Base-by-base conservation (phyloP, 805 yeast species). In the Candida silvicultrix region DNA sequence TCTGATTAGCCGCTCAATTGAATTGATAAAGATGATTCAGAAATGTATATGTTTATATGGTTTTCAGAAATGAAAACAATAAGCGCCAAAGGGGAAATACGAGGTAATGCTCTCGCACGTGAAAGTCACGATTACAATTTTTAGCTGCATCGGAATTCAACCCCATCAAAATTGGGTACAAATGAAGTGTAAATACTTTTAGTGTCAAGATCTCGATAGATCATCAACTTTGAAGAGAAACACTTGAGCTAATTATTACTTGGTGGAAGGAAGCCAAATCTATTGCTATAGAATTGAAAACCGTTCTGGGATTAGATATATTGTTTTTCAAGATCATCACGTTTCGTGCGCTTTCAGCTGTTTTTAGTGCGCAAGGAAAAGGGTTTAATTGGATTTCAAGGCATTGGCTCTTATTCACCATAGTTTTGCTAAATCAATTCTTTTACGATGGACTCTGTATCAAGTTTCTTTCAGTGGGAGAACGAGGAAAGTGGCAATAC, bases 391-490 rank as follows among this genome's bases (percentile, higher is more conserved):
- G 9, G 9, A 23, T 23, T 23, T 23, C n/a, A 23, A 6, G 25
- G 25, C 25, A 23, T 23, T 23, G 9, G 25, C 9, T n/a, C n/a
- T n/a, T n/a, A n/a, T n/a, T n/a, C n/a, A n/a, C n/a, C n/a, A n/a
- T n/a, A n/a, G n/a, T n/a, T n/a, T n/a, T n/a, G n/a, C n/a, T n/a
- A n/a, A 25, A 4, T 6, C 8, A 10, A 20, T 5, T 15, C 14
- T n/a, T 19, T 23, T n/a, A 32, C 29, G 25, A 61, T 61, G 62
- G 66, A 63, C 46, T 52, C 60, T 3, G 62, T 59, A 4, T 48
- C 62, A 7, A 58, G 52, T 40, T 55, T 64, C 28, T 57, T 65
- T 25, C 58, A 62, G 54, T 59, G 64, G 56, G 66, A 50, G 19
- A 21, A 32, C 11, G 18, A 35, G 7, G 38, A 19, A 18, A 23